Base-by-base conservation (phyloP, 106 monocot species). In the Allium sativum region DNA sequence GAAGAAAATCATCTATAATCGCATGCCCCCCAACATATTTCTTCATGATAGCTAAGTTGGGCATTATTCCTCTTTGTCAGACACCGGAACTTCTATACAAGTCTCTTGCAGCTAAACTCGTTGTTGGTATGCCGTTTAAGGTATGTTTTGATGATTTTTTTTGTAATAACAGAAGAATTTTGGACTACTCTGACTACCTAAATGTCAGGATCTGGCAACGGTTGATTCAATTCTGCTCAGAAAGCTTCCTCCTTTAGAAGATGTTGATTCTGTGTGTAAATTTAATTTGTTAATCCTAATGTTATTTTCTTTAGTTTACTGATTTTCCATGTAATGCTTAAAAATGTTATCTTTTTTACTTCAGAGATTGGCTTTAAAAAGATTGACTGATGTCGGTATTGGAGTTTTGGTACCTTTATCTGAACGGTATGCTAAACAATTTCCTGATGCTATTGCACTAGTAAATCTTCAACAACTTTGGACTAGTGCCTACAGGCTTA, bases 121-220 rank as follows among this genome's bases (percentile, higher is more conserved):
- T 81, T 8, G 80, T 99, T 73, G 98, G 98, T 66, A 99, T 99
- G 98, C 98, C 98, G 64, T 99, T 99, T 69, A 92, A 99, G 98
- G 98, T 99, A 56, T 50, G 43, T 50, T 41, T 12, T 68, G 61
- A 42, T 42, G 40, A 10, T 42, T 41, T 48, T 50, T 62, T 61
- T 11, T 40, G 16, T 62, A 41, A 0, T 12, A 11, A 48, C 19
- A 21, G 18, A 9, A 10, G 41, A 43, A 50, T 48, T 21, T 64
- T n/a, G 68, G 15, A 62, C 21, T 70, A 58, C 20, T 16, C 13
- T 40, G 69, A 31, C 31, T 31, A 3, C 31, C 5, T 2, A 31
- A 5, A 31, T 0, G 2, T 68, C 85, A 99, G 98, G 98, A 99
- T 81, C 70, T 99, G 52, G 98, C 98, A 64, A 99, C 98, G 15